Base-by-base conservation (phyloP, 2,329 filamentous ascomycete species). In the Talaromyces amestolkiae region DNA sequence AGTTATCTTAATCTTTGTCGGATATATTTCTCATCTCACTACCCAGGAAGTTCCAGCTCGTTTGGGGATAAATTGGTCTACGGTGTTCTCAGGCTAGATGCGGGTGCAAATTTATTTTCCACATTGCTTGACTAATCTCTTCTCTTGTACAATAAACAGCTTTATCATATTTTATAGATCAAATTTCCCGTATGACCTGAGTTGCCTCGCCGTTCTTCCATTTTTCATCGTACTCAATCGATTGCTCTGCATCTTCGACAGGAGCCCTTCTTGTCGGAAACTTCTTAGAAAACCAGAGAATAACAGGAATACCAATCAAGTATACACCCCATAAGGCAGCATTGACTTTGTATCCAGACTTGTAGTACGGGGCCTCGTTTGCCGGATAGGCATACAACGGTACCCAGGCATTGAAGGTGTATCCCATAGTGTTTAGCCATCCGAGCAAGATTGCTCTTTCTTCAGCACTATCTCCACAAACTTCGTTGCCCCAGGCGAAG, bases 341-440 rank as follows among this genome's bases (percentile, higher is more conserved):
- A 45, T 66, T 66, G 45, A 66, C 61, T 19, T 66, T 66, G 65
- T 66, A 66, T 3, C 65, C 65, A 24, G 39, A 61, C 56, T 58
- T 64, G 47, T 66, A 66, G 22, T 64, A n/a, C 3, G 65, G 65
- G 10, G 65, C 65, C n/a, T 66, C 43, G 0, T 41, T 31, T 8
- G 65, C 65, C 10, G 61, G 65, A 58, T 66, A 66, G 9, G 61
- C 65, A 56, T 66, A 66, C 24, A 66, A 47, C 7, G 62, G 63
- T 24, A 66, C 62, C 61, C 61, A 66, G 47, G 65, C 65, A 58
- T 65, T 61, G 24, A 66, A 66, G 3, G 45, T 41, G 31, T 66
- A 65, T 10, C 62, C 65, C 56, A 66, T 65, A 31, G 62, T 66
- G 27, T 66, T 66, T 22, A 66, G 24, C 62, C 62, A 65, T 3